Conservation (phyloP, 179 eudicot species). For the Vitellaria paradoxa region DNA sequence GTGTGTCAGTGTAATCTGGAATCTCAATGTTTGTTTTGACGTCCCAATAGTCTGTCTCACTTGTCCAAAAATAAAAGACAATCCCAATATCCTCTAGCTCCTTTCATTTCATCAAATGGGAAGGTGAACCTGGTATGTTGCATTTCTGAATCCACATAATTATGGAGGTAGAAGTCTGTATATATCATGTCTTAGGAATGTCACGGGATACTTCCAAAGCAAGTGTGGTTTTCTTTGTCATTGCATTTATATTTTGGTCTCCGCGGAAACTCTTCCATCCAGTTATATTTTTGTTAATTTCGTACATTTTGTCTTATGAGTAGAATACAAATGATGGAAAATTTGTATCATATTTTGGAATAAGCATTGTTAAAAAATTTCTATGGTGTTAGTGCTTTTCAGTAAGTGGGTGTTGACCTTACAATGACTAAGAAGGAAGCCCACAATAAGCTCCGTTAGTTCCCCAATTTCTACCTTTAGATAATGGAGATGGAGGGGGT, state of each 20-base stretch:
- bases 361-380: not conserved
- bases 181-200: not conserved
- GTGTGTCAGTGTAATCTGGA: too few relatives aligned
- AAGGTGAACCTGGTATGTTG: not conserved
- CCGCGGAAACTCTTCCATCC: not conserved
- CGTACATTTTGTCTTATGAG: not conserved
- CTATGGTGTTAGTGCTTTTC: not conserved
- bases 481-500: not conserved
- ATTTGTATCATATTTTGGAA: not conserved
- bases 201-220: not conserved
- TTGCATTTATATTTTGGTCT: not conserved
- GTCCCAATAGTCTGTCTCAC: too few relatives aligned
- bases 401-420: conserved; percentile 2
- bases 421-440: not conserved
- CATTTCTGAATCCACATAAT: not conserved
- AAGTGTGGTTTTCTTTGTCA: not conserved
- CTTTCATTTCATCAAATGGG: not conserved
- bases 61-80: too few relatives aligned
- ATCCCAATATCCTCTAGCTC: too few relatives aligned
- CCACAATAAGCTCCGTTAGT: not conserved
- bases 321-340: not conserved
- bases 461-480: not conserved
- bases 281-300: not conserved
- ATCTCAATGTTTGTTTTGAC: too few relatives aligned
- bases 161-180: not conserved